These are phyloP conservation scores for Orbilia brochopaga DNA, from an alignment of 2,329 filamentous ascomycete species.

Conservation along the genomic window DNA sequence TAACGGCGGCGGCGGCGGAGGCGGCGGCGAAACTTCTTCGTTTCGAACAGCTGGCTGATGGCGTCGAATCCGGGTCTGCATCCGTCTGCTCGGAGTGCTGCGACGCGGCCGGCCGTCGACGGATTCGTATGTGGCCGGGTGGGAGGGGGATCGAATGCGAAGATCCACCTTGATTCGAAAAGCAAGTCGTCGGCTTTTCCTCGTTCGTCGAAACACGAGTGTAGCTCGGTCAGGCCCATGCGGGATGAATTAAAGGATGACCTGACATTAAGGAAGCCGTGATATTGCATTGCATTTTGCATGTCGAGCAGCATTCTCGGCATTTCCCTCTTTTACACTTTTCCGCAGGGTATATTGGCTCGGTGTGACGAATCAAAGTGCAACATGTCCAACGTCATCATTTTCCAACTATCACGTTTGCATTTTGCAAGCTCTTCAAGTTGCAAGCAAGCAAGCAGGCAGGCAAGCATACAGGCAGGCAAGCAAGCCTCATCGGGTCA, in stretches of 20 bases:
- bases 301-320: conserved; percentile 1
- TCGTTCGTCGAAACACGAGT: background rate
- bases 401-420: background rate
- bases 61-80: conserved; percentile 8
- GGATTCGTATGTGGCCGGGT: background rate
- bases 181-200: background rate
- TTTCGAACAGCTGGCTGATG: background rate
- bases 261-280: background rate
- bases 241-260: conserved; percentile 5
- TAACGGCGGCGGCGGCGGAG: background rate
- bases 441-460: too few species aligned
- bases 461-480: too few species aligned
- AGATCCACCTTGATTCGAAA: background rate
- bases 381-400: conserved; percentile 6
- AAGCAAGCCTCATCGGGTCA: background rate
- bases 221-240: background rate
- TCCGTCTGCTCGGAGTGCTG: conserved; percentile 6
- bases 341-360: background rate
- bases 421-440: background rate
- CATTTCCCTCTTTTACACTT: background rate
- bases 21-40: background rate
- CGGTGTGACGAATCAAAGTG: background rate
- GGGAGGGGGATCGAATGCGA: background rate
- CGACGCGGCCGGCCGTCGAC: conserved; percentile 10
- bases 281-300: conserved; percentile 1